Conservation (phyloP, 306 rosid genomes). For the Arachis stenosperma region DNA sequence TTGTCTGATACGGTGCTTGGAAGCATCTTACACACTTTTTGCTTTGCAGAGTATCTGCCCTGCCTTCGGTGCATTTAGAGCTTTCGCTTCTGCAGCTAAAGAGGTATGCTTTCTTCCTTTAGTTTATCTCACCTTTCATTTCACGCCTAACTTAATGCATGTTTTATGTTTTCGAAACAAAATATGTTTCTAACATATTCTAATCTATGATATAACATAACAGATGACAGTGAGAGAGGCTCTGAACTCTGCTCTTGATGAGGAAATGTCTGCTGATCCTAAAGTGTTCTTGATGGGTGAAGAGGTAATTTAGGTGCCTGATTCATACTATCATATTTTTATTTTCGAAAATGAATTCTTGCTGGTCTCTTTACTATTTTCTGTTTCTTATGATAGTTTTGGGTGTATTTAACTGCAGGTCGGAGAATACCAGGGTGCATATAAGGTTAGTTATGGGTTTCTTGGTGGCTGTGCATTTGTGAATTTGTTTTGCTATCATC, state of each 20-base stretch:
- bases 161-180: conserved; percentile 16
- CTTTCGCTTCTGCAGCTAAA: conserved; percentile 68
- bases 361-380: not conserved
- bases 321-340: not conserved
- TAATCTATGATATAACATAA: not conserved
- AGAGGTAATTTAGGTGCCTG: conserved; percentile 59
- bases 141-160: not conserved
- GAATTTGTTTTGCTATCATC: not conserved
- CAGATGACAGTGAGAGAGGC: conserved; percentile 91
- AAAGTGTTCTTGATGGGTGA: conserved; percentile 98
- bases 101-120: conserved; percentile 49
- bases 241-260: conserved; percentile 91
- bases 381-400: conserved; percentile 34
- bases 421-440: conserved; percentile 99
- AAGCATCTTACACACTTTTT: not conserved
- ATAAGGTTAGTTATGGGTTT: conserved; percentile 68
- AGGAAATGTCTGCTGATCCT: conserved; percentile 98
- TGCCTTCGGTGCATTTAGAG: conserved; percentile 59
- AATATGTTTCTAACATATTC: not conserved
- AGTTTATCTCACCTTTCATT: not conserved
- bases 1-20: not conserved
- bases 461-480: conserved; percentile 12
- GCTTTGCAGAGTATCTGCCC: conserved; percentile 62
- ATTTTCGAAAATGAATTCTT: not conserved
- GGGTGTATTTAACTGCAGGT: conserved; percentile 59